Evolutionary conservation across 2,329 filamentous ascomycete species (phyloP), one percentile per base, ranked within the genome.

Genomic region (Pestalotiopsis sp.): DNA sequence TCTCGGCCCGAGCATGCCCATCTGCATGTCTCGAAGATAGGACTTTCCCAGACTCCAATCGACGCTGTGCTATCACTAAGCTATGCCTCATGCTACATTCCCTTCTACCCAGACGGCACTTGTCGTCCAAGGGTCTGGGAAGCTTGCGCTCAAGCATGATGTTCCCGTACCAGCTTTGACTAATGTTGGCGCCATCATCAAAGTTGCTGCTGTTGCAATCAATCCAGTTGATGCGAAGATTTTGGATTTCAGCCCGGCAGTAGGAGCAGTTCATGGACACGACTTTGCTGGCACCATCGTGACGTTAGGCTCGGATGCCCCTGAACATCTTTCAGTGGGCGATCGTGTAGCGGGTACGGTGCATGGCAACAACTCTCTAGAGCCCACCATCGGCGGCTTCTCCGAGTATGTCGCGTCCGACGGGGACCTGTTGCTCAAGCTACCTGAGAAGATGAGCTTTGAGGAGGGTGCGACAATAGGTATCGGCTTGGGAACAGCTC

Each of bases 151-250:
- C 27, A 17, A 31, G 23, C 57, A 23, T 31, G 66, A 66, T 69
- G 31, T 72, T 39, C 17, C 64, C 73, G 72, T 63, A 17, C 60
- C 60, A 38, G 60, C 14, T 20, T 17, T 63, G 17, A 31, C 17
- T 13, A 7, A 13, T n/a, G 60, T 17, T 31, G 38, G 70, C 36
- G 69, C 75, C 39, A 68, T 76, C 23, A 70, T 78, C 56, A 70
- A 72, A 62, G 73, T 72, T 4, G 70, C 68, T 23, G 75, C 77
- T 0, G 77, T 82, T 1, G 79, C 78, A 20, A 64, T 82, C 38
- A 82, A 81, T 70, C 80, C 79, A 1, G 69, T 69, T 59, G 81
- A 83, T 68, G 72, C 72, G 49, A 82, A 82, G 66, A 76, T 78
- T 70, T 64, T 75, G 58, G 74, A 76, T 17, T 70, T 71, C 61